These are phyloP conservation scores for Metahyphopichia silvanorum DNA, from an alignment of 805 yeast species.

Conservation along the genomic window DNA sequence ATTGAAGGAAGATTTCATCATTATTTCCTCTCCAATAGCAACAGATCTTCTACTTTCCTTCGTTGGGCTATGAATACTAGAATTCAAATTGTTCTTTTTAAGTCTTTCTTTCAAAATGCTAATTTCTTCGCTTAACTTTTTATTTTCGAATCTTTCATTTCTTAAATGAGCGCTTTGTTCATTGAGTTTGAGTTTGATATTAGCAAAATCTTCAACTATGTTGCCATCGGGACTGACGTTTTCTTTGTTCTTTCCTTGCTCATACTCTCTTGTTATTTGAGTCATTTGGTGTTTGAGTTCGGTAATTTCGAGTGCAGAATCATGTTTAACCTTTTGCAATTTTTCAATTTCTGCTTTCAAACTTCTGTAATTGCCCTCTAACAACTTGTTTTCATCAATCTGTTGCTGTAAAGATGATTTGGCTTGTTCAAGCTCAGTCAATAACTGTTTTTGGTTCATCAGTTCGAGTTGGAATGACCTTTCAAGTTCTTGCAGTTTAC, in stretches of 20 bases:
- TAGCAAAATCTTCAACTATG: slow-evolving; percentile 44
- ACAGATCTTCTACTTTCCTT: slow-evolving; percentile 24
- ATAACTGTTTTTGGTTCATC: not conserved
- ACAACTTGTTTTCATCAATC: slow-evolving; percentile 42
- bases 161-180: slow-evolving; percentile 49
- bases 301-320: slow-evolving; percentile 15
- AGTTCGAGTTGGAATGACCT: not conserved
- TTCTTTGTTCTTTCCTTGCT: slow-evolving; percentile 13
- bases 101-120: slow-evolving; percentile 58
- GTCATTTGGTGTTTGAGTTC: slow-evolving; percentile 7
- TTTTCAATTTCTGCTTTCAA: slow-evolving; percentile 19
- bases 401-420: slow-evolving; percentile 24
- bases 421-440: slow-evolving; percentile 12
- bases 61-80: slow-evolving; percentile 1
- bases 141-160: slow-evolving; percentile 44
- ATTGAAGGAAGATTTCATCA: slow-evolving; percentile 16
- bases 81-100: slow-evolving; percentile 1
- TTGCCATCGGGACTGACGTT: slow-evolving; percentile 30
- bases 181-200: slow-evolving; percentile 48
- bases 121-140: slow-evolving; percentile 52
- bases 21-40: slow-evolving; percentile 30
- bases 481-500: not conserved
- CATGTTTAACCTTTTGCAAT: slow-evolving; percentile 31
- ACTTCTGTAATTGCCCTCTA: slow-evolving; percentile 29
- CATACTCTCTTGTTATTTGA: slow-evolving; percentile 1